Base-by-base conservation (phyloP, 2,329 filamentous ascomycete genomes). In the Cladophialophora carrionii region DNA sequence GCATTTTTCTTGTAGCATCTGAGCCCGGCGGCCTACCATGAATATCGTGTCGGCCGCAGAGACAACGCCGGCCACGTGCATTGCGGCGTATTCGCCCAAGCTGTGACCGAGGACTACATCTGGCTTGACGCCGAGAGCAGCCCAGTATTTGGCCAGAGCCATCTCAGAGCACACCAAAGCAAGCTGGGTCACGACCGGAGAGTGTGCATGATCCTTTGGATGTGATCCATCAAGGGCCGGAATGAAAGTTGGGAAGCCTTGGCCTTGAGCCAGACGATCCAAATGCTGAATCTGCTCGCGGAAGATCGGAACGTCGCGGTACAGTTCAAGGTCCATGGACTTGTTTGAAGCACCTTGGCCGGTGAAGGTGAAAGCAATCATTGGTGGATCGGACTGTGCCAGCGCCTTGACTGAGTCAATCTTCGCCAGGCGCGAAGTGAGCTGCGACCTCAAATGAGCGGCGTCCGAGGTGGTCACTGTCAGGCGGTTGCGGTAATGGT, bases 401-500 rank as follows among this genome's bases (percentile, higher is more conserved):
- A 17, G 17, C 1, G 41, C 48, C 34, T 46, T 55, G 9, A 34
- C 7, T 2, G 29, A 17, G 3, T 62, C 59, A 26, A 51, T 20
- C 5, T 31, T 22, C 20, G 10, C 49, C 9, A 54, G 31, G 5
- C 8, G 20, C 1, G 26, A 24, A 17, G 20, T 34, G 22, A 55
- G 53, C 26, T 55, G 20, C 20, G 26, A 24, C 26, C 17, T 34
- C n/a, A 55, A 55, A n/a, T 55, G 26, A 26, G 7, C 17, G 53
- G 72, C 43, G n/a, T 70, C 71, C 1, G 73, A 70, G 2, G 72
- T 73, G 17, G 67, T 65, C 5, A 72, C 70, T 46, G 71, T 69
- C 1, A 73, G 68, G n/a, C 74, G 68, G 66, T 74, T 75, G 22
- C 70, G 41, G 57, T 87, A 83, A 67, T 89, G 87, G 12, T 85